Base-by-base conservation (phyloP, 331 rosid species). In the Cucumis variabilis region DNA sequence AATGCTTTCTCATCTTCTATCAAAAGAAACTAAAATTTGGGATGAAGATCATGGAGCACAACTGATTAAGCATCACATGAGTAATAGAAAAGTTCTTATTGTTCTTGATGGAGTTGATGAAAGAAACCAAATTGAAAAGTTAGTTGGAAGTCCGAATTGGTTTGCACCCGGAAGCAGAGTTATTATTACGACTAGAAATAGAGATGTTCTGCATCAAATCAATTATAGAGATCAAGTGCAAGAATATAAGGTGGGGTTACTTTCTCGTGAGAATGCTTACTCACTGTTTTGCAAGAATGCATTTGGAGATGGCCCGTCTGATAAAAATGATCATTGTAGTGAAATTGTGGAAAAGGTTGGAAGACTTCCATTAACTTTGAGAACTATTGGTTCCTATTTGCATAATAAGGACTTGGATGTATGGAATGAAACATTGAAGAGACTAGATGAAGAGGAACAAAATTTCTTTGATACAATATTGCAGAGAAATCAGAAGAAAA, bases 91-190 rank as follows among this genome's bases (percentile, higher is more conserved):
- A 50, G 86, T 88, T 76, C 37, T 88, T 24, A 11, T 84, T 23
- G 50, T 88, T 33, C 72, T 88, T 33, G 88, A 88, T 55, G 85
- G 81, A 58, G 86, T 85, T 7, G 63, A 85, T 28, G 51, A 78
- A 2, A 25, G 9, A 83, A 28, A 44, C 2, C 89, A 89, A 17
- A 41, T 87, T 3, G 58, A 87, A 58, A 33, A 13, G 30, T 65
- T 86, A n/a, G 88, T 14, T 3, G 66, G 85, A 76, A 48, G 37
- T 8, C 33, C 48, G 3, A 30, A 12, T n/a, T 85, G 81, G 80
- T 88, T 88, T 85, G 83, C 83, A 9, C 20, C 7, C 1, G 83
- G 88, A 15, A 88, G 86, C 11, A 85, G 86, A 69, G 60, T 88
- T 48, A 80, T 88, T 33, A 46, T 88, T 16, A 88, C 90, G 19